Base-by-base conservation (phyloP, 2,329 filamentous ascomycete genomes). In the Amylocarpus encephaloides region DNA sequence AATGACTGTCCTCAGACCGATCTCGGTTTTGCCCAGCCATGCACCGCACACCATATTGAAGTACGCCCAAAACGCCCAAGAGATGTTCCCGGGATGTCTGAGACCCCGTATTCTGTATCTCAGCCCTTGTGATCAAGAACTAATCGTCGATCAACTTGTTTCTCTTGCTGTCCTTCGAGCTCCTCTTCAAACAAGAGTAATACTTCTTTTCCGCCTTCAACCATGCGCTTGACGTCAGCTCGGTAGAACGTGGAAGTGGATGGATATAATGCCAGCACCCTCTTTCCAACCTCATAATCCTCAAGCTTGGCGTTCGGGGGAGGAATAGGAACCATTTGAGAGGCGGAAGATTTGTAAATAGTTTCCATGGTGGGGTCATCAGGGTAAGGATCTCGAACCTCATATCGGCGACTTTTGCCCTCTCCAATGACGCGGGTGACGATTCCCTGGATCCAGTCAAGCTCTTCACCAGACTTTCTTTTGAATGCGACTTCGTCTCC, bases 161-260 rank as follows among this genome's bases (percentile, higher is more conserved):
- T 86, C 65, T 87, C 41, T 30, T 46, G 49, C 18, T 78, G 56
- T 82, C 88, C 59, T 82, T 83, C 85, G 64, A 88, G 85, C 60
- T 90, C 86, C 12, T 86, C 86, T 64, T 92, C 88, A 60, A 92
- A 92, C 55, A 87, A 82, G 56, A 92, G 71, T 50, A 78, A 78
- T 38, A 85, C 80, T 53, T 75, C 77, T 63, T 66, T 35, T 50
- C 71, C 71, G 49, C 83, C 73, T 7, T 63, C 59, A 12, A 62
- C 47, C 73, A 79, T 83, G 33, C 83, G 83, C 69, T 88, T 85
- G 7, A 92, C 87, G 59, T 90, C 86, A 1, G 88, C 88, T 64
- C 86, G 83, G 66, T 93, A 93, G 61, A 93, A 92, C 0, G 86
- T 91, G 1, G 88, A 91, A 1, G 88, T 92, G 60, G 89, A 83